Conservation (phyloP, 768 basidiomycete species). For the Russula virescens region DNA sequence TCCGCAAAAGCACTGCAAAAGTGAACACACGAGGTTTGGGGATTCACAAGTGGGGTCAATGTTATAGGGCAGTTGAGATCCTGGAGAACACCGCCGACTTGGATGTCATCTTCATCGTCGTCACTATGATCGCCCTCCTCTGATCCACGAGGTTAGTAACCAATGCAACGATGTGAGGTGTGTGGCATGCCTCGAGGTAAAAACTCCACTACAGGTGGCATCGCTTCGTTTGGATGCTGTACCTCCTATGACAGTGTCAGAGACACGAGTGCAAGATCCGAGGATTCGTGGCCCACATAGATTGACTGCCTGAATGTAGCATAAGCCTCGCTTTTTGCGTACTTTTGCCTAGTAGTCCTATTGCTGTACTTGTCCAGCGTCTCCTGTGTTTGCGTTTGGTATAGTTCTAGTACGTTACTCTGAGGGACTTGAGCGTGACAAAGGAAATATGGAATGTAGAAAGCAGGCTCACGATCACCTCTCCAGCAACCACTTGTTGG, state of each 20-base stretch:
- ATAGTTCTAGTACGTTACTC: conserved; percentile 48
- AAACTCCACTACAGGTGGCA: conserved; percentile 74
- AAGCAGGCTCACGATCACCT: conserved; percentile 45
- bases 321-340: conserved; percentile 58
- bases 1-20: not conserved
- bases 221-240: conserved; percentile 54
- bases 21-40: conserved; percentile 70
- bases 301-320: conserved; percentile 55
- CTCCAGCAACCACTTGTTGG: conserved; percentile 49
- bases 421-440: conserved; percentile 27
- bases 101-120: conserved; percentile 81
- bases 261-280: not conserved
- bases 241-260: conserved; percentile 48
- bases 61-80: conserved; percentile 83
- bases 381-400: conserved; percentile 42
- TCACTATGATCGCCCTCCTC: conserved; percentile 79
- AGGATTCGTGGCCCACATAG: conserved; percentile 32
- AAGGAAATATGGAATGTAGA: not conserved
- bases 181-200: conserved; percentile 56
- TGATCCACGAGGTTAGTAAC: conserved; percentile 30
- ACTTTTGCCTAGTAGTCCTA: conserved; percentile 76
- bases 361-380: conserved; percentile 43
- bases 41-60: conserved; percentile 58
- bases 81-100: conserved; percentile 80
- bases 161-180: not conserved